Conservation (phyloP, 306 rosid genomes). For the Alnus rubra region DNA sequence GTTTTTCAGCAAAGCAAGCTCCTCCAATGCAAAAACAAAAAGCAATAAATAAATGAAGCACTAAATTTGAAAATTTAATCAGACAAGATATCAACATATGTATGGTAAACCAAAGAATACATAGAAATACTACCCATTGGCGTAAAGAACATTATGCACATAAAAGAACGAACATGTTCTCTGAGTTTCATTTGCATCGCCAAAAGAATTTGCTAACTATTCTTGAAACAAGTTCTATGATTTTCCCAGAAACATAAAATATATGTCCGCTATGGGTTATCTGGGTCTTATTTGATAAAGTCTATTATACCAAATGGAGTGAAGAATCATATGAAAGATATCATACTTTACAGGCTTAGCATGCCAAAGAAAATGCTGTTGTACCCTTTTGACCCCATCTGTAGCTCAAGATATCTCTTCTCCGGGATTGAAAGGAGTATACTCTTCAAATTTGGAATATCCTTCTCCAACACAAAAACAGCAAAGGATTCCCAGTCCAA, state of each 20-base stretch:
- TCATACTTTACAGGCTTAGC: constrained; percentile 77
- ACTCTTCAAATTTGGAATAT: constrained; percentile 72
- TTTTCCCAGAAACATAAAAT: neutral
- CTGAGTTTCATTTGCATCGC: too few species aligned
- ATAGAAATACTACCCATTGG: too few species aligned
- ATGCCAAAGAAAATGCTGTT: constrained; percentile 92
- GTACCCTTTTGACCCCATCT: constrained; percentile 75
- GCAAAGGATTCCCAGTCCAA: constrained; percentile 92
- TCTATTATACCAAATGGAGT: constrained; percentile 86
- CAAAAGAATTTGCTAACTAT: too few species aligned
- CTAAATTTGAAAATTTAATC: too few species aligned
- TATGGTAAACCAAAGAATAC: too few species aligned
- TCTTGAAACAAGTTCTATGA: too few species aligned
- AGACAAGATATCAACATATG: too few species aligned
- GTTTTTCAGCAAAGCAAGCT: too few species aligned
- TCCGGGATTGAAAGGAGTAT: constrained; percentile 73
- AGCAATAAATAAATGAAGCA: too few species aligned
- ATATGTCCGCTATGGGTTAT: constrained; percentile 3
- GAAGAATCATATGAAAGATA: constrained; percentile 89
- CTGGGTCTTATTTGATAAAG: constrained; percentile 39
- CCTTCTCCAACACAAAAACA: constrained; percentile 74
- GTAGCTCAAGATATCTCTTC: constrained; percentile 68
- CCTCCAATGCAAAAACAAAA: too few species aligned
- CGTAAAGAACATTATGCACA: too few species aligned
- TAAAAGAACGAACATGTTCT: too few species aligned